These are phyloP conservation scores for Ceratobasidium papillatum DNA, from an alignment of 1,284 basidiomycete genomes.

Conservation along the genomic window DNA sequence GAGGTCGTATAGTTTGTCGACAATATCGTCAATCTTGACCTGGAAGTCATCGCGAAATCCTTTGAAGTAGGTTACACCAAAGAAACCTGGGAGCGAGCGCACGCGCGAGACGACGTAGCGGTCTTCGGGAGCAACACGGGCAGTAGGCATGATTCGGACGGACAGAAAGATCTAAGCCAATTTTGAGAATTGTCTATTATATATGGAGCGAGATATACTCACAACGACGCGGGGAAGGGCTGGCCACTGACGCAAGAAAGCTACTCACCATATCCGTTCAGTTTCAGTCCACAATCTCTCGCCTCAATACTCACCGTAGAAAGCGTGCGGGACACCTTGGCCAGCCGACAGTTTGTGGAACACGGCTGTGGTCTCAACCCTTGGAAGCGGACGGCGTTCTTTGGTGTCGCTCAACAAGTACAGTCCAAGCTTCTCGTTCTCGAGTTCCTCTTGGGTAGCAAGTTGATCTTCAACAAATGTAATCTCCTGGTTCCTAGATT, in stretches of 20 bases:
- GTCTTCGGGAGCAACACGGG: conserved; percentile 59
- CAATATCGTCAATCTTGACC: conserved; percentile 58
- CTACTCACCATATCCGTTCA: not conserved
- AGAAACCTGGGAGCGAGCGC: conserved; percentile 65
- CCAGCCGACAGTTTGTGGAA: conserved; percentile 65
- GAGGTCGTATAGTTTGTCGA: conserved; percentile 60
- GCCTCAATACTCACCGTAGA: conserved; percentile 53
- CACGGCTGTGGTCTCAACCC: conserved; percentile 63
- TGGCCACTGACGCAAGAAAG: conserved; percentile 64
- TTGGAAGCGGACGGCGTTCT: conserved; percentile 53
- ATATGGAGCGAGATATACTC: conserved; percentile 44
- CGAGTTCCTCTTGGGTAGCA: conserved; percentile 42
- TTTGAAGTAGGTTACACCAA: conserved; percentile 65
- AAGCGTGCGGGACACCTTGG: conserved; percentile 66
- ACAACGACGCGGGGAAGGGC: conserved; percentile 67
- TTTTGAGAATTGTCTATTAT: not conserved
- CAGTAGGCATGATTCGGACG: conserved; percentile 60
- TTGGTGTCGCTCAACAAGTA: conserved; percentile 35
- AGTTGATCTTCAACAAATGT: conserved; percentile 44
- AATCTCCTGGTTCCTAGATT: conserved; percentile 30
- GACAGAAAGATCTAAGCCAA: conserved; percentile 65
- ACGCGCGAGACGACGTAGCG: conserved; percentile 65
- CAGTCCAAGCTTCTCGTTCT: conserved; percentile 43
- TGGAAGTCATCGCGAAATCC: conserved; percentile 69
- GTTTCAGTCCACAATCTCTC: not conserved